These are phyloP conservation scores for Euclidium syriacum DNA, from an alignment of 345 rosid genomes.

Conservation along the genomic window DNA sequence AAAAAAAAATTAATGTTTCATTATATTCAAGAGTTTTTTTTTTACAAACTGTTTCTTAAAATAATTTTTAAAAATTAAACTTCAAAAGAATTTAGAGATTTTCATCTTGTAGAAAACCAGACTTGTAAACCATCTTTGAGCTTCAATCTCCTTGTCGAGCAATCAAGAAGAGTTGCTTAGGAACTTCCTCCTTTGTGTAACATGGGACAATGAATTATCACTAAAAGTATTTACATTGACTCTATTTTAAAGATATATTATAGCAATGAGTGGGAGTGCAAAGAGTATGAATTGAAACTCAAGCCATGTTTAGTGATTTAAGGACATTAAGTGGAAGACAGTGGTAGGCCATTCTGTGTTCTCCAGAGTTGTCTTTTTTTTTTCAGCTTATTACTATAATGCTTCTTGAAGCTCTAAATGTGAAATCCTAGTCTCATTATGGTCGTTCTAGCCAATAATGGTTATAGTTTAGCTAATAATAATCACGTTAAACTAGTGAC, in stretches of 20 bases:
- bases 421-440: background rate
- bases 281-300: background rate
- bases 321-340: background rate
- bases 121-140: too few species aligned
- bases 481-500: background rate
- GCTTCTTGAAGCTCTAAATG: slow-evolving; percentile 5
- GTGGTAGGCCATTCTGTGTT: slow-evolving; percentile 2
- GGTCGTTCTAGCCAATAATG: background rate
- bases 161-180: too few species aligned
- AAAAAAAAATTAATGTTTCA: too few species aligned
- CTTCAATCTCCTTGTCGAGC: too few species aligned
- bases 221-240: slow-evolving; percentile 1
- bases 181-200: background rate
- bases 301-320: slow-evolving; percentile 7
- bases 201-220: slow-evolving; percentile 8
- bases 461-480: background rate
- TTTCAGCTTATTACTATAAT: background rate
- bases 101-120: too few species aligned
- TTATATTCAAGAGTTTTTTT: too few species aligned
- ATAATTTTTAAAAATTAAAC: too few species aligned
- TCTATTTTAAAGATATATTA: background rate
- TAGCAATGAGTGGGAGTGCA: background rate
- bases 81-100: too few species aligned
- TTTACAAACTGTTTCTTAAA: too few species aligned
- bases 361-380: background rate